Conservation (phyloP, 2,329 filamentous ascomycete species). For the Diplodia seriata region DNA sequence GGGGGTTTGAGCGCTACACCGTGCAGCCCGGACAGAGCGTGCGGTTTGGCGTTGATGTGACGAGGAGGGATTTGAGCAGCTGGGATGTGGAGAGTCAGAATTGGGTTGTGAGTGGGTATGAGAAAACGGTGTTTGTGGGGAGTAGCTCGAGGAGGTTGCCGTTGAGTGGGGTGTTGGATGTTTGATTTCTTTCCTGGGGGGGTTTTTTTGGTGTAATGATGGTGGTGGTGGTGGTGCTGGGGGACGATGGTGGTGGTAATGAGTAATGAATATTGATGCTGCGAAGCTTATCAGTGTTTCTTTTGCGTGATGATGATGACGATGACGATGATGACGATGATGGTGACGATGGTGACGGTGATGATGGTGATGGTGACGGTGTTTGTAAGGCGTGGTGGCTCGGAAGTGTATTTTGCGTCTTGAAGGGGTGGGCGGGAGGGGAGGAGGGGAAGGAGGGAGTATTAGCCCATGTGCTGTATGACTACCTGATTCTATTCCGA, state of each 20-base stretch:
- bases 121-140: constrained; percentile 67
- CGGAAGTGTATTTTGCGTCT: no score
- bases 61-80: constrained; percentile 82
- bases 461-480: no score
- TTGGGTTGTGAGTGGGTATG: constrained; percentile 71
- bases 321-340: background rate
- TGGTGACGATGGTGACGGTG: no score
- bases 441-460: no score
- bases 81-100: constrained; percentile 84
- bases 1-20: constrained; percentile 75
- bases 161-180: constrained; percentile 48
- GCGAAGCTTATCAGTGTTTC: background rate
- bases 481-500: no score
- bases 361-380: no score
- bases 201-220: no score
- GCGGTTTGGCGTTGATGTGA: constrained; percentile 72
- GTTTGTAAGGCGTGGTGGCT: no score
- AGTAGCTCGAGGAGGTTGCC: constrained; percentile 64
- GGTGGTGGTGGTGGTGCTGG: background rate
- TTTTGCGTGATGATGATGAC: background rate
- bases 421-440: no score
- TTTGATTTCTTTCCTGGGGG: background rate
- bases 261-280: constrained; percentile 3
- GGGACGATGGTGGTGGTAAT: background rate
- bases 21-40: constrained; percentile 73